Evolutionary conservation across 1,139 yeast genomes (phyloP).

Genomic region (Nakaseomyces sp.): DNA sequence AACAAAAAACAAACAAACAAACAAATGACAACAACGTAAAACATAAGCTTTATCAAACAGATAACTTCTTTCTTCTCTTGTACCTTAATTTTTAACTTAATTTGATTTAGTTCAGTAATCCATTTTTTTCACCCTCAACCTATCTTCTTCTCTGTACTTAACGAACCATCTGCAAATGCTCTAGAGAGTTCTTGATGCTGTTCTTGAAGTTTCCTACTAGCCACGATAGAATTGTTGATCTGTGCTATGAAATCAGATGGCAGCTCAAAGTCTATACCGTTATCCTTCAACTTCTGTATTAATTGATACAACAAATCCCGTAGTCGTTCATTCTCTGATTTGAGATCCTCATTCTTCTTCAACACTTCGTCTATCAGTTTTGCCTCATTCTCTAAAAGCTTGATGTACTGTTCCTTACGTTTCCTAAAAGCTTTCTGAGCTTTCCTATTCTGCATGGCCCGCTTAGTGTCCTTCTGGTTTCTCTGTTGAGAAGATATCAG

Average conservation of each 20-base stretch:
- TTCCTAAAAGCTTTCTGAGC: slow-evolving; percentile 85
- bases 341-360: slow-evolving; percentile 53
- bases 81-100: background rate
- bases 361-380: slow-evolving; percentile 50
- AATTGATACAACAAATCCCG: slow-evolving; percentile 12
- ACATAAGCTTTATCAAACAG: no score
- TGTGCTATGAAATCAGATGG: slow-evolving; percentile 1
- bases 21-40: no score
- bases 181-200: background rate
- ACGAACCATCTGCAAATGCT: background rate
- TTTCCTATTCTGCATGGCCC: slow-evolving; percentile 81
- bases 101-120: no score
- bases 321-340: slow-evolving; percentile 61
- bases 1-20: no score
- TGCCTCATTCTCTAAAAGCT: slow-evolving; percentile 65
- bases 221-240: background rate
- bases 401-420: slow-evolving; percentile 67
- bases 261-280: background rate
- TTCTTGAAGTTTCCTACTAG: background rate
- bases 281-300: slow-evolving; percentile 1
- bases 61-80: background rate
- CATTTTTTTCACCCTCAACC: no score
- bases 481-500: slow-evolving; percentile 1
- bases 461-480: slow-evolving; percentile 46
- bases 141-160: background rate